phyloP scores from a whole-genome alignment of 768 basidiomycete species.

The Russula sp. region DNA sequence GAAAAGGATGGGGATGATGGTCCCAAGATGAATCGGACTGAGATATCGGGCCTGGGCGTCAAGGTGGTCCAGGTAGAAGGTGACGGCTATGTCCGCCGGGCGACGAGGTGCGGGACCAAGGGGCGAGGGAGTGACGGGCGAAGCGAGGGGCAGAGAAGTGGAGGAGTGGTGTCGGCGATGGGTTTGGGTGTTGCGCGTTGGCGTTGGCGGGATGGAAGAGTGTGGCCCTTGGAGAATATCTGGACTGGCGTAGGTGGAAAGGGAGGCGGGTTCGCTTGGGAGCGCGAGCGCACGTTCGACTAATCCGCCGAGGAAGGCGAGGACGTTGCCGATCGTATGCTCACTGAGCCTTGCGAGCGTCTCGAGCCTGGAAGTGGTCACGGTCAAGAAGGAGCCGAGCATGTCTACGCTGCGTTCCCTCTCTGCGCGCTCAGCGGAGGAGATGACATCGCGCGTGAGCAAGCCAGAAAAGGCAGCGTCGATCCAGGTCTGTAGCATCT shows the following conservation, averaged over 20 bases:
- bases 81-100: constrained; percentile 56
- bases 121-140: constrained; percentile 29
- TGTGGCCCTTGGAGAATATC: constrained; percentile 19
- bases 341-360: constrained; percentile 56
- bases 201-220: constrained; percentile 18
- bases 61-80: constrained; percentile 58
- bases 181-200: constrained; percentile 34
- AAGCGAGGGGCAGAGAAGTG: constrained; percentile 41
- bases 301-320: constrained; percentile 53
- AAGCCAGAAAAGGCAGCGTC: constrained; percentile 52
- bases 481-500: constrained; percentile 58
- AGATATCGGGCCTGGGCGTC: constrained; percentile 53
- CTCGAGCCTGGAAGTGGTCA: constrained; percentile 42
- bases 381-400: constrained; percentile 50
- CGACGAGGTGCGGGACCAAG: constrained; percentile 31
- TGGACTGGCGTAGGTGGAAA: constrained; percentile 26
- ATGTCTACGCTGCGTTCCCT: constrained; percentile 57
- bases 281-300: constrained; percentile 45
- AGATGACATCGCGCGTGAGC: constrained; percentile 28
- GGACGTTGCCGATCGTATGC: constrained; percentile 45
- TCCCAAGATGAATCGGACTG: constrained; percentile 43
- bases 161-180: constrained; percentile 62
- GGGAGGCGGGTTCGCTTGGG: constrained; percentile 19
- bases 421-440: constrained; percentile 39
- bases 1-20: constrained; percentile 67